Evolutionary conservation across 2,329 filamentous ascomycete genomes (phyloP).

Genomic region (Hymenoscyphus fraxineus): DNA sequence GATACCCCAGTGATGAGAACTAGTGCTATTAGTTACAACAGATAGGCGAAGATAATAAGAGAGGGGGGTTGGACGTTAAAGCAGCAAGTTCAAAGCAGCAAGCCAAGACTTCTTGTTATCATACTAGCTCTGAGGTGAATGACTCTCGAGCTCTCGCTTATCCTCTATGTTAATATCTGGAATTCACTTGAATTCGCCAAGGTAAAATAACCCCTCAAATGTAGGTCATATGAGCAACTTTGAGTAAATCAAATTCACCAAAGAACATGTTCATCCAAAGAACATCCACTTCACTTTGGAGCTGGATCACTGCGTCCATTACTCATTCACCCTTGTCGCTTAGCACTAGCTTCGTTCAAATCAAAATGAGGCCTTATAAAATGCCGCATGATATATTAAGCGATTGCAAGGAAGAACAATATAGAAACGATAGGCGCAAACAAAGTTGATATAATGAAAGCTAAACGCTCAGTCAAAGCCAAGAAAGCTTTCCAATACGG

Average conservation of each 20-base stretch:
- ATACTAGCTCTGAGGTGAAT: neutral
- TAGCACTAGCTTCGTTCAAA: no score
- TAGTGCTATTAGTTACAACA: neutral
- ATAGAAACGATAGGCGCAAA: no score
- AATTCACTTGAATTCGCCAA: neutral
- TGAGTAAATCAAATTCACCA: neutral
- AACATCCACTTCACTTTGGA: no score
- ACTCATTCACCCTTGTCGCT: no score
- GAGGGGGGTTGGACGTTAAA: neutral
- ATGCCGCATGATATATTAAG: no score
- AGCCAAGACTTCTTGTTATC: neutral
- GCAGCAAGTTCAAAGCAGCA: neutral
- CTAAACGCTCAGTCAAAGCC: no score
- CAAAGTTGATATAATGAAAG: no score
- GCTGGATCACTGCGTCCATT: no score
- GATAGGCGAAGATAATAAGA: neutral
- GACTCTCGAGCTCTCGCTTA: neutral
- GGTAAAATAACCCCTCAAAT: neutral
- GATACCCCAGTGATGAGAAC: constrained; percentile 27
- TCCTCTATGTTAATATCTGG: neutral
- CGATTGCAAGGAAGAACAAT: no score
- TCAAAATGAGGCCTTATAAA: no score
- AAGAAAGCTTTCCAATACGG: neutral
- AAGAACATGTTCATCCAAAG: neutral
- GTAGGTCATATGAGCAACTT: neutral